These are phyloP conservation scores for Kwoniella europaea DNA, from an alignment of 768 basidiomycete genomes.

Conservation along the genomic window DNA sequence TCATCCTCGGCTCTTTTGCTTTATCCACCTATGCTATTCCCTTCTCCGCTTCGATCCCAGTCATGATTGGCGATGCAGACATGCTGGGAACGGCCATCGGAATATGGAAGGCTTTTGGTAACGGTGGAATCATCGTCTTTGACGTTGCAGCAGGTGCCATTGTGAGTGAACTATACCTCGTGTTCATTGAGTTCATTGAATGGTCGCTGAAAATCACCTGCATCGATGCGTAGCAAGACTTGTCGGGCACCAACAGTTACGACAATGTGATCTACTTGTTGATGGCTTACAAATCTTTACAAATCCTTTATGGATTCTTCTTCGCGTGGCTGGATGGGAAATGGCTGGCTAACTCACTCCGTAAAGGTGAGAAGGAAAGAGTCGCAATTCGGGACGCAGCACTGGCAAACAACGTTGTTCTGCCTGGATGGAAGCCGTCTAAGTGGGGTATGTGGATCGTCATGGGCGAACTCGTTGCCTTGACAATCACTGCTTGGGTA, in stretches of 20 bases:
- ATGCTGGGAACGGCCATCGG: constrained; percentile 51
- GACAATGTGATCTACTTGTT: constrained; percentile 38
- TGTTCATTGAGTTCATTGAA: too few relatives aligned
- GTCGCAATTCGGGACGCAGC: constrained; percentile 1
- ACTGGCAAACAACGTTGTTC: background rate
- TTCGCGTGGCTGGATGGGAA: constrained; percentile 26
- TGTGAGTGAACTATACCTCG: background rate
- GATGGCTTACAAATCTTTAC: constrained; percentile 31
- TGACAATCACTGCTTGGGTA: constrained; percentile 26
- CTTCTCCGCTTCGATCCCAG: constrained; percentile 51
- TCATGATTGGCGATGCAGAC: constrained; percentile 39
- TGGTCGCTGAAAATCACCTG: background rate
- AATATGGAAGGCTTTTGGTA: constrained; percentile 50
- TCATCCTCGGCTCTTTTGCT: constrained; percentile 46
- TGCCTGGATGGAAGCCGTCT: constrained; percentile 17
- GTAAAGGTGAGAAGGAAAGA: constrained; percentile 17
- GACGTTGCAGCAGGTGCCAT: constrained; percentile 40
- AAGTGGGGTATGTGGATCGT: constrained; percentile 12
- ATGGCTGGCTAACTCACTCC: constrained; percentile 23
- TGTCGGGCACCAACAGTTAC: constrained; percentile 20
- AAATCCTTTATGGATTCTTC: constrained; percentile 16
- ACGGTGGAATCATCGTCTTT: constrained; percentile 30
- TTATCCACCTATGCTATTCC: constrained; percentile 49
- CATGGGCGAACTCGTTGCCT: background rate
- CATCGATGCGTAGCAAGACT: constrained; percentile 27